A percentile compares a stretch with the other conserved stretches of the same genome.
Conservation (phyloP, 768 basidiomycete species). For the Lyophyllum shimeji region DNA sequence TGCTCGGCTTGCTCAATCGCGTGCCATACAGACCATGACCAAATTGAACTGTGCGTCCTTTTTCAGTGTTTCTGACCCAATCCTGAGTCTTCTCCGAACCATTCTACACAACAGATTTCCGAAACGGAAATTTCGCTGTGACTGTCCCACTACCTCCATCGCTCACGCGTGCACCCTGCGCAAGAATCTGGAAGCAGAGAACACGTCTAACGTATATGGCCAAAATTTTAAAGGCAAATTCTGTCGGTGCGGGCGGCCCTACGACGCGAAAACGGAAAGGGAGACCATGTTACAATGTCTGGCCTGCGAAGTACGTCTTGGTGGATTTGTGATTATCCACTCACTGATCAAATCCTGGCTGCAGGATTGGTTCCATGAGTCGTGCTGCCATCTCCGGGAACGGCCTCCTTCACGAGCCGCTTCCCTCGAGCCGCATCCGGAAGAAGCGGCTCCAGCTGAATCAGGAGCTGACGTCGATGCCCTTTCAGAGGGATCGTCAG, state of each 20-base stretch:
- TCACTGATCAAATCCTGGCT: conserved; percentile 11
- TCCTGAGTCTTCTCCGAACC: conserved; percentile 8
- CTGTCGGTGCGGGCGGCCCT: conserved; percentile 72
- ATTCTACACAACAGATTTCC: conserved; percentile 53
- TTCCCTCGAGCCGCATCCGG: conserved; percentile 27
- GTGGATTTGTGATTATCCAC: conserved; percentile 2
- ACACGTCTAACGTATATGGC: conserved; percentile 62
- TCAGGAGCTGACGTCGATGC: conserved; percentile 43
- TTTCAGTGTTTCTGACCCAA: background rate
- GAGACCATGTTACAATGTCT: conserved; percentile 92
- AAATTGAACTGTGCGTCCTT: conserved; percentile 70
- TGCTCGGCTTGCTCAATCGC: conserved; percentile 85
- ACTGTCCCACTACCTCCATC: conserved; percentile 73
- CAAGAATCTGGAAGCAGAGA: conserved; percentile 48
- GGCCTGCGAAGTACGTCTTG: conserved; percentile 69
- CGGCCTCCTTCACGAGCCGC: conserved; percentile 51
- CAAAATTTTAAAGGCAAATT: conserved; percentile 73
- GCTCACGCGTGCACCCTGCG: conserved; percentile 67
- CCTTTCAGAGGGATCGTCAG: conserved; percentile 61
- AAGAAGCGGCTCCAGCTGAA: conserved; percentile 16
- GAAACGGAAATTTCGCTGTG: conserved; percentile 80
- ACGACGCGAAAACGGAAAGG: conserved; percentile 69
- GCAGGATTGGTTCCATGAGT: conserved; percentile 94
- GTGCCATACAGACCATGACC: conserved; percentile 85
- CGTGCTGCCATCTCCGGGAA: conserved; percentile 78